These are phyloP conservation scores for Xerocomus brunneocitrinus DNA, from an alignment of 768 basidiomycete genomes.

Conservation along the genomic window DNA sequence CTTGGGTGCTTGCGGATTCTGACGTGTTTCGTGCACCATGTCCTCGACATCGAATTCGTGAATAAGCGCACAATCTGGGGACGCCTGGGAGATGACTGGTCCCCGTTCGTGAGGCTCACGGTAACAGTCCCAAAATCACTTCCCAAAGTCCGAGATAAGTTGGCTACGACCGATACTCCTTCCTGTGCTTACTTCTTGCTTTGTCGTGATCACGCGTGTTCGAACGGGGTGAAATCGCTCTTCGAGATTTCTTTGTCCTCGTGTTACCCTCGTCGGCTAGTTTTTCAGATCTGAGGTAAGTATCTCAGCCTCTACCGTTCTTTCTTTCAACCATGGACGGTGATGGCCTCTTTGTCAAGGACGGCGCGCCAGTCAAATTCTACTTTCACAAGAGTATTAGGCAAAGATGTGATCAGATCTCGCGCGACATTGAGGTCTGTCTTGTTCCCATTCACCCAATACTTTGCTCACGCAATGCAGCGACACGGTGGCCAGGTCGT, in stretches of 20 bases:
- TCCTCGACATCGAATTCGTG: too few species aligned
- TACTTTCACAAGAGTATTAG: too few species aligned
- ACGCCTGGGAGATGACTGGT: constrained; percentile 75
- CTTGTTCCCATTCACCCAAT: too few species aligned
- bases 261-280: too few species aligned
- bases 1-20: too few species aligned
- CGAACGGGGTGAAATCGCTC: constrained; percentile 71
- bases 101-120: constrained; percentile 83
- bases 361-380: constrained; percentile 19
- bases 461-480: constrained; percentile 4
- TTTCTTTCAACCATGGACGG: too few species aligned
- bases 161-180: not conserved
- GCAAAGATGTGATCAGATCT: too few species aligned
- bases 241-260: constrained; percentile 51
- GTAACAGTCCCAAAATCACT: constrained; percentile 67
- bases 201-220: constrained; percentile 48
- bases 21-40: too few species aligned
- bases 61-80: constrained; percentile 63
- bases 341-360: constrained; percentile 21
- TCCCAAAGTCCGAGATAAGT: constrained; percentile 92
- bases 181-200: constrained; percentile 12
- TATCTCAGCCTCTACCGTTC: too few species aligned
- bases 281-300: too few species aligned
- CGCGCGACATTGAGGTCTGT: too few species aligned
- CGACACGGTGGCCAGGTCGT: constrained; percentile 20